These are phyloP conservation scores for Hordeum marinum DNA, from an alignment of 176 grass and related monocot species.

Conservation along the genomic window DNA sequence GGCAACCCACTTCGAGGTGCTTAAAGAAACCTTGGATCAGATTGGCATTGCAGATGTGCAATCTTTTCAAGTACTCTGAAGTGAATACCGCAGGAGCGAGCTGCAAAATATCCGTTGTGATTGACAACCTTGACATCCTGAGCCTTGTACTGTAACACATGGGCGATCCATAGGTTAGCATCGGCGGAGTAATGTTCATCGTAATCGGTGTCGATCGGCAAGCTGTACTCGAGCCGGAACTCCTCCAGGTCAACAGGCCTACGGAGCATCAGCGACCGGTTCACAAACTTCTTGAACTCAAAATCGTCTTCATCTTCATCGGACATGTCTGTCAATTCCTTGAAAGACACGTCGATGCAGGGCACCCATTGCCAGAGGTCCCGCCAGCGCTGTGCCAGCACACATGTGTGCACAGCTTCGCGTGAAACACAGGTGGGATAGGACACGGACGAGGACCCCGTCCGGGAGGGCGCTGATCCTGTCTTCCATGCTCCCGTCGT, in stretches of 20 bases:
- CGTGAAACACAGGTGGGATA: not conserved
- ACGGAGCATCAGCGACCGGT: not conserved
- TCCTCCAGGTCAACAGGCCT: not conserved
- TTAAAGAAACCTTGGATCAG: not conserved
- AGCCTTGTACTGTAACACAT: not conserved
- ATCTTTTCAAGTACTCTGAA: not conserved
- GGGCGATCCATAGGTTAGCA: not conserved
- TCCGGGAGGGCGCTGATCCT: not conserved
- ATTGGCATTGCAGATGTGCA: fast-evolving
- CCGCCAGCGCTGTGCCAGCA: conserved; percentile 2
- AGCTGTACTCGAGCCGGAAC: not conserved
- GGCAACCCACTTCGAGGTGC: not conserved
- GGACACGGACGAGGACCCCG: not conserved
- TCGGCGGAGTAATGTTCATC: not conserved
- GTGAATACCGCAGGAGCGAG: not conserved
- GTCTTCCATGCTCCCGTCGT: not conserved
- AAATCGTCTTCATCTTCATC: too few species aligned
- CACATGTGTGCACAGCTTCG: not conserved
- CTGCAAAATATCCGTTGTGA: not conserved
- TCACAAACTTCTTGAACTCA: conserved; percentile 19
- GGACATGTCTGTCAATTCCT: too few species aligned
- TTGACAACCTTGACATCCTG: not conserved
- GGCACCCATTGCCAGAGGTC: conserved; percentile 1
- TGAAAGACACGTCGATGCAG: not conserved
- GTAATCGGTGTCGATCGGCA: fast-evolving